phyloP scores from a whole-genome alignment of 139 green algal genomes.

The Astrephomene gubernaculifera region DNA sequence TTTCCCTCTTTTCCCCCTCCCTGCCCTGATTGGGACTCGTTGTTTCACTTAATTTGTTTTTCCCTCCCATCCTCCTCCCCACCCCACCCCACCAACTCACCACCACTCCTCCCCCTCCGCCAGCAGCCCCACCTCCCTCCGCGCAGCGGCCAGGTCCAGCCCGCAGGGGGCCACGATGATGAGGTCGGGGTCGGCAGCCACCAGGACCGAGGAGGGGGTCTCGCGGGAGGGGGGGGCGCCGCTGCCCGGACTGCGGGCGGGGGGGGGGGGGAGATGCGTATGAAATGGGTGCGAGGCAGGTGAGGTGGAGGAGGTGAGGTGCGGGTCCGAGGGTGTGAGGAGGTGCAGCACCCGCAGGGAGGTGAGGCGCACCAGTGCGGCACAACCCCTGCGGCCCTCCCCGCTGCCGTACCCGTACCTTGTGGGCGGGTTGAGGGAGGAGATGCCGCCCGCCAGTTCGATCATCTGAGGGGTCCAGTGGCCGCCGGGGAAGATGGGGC shows the following conservation, averaged over 20 bases:
- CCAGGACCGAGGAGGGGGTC: slow-evolving; percentile 40
- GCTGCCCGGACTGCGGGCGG: slow-evolving; percentile 19
- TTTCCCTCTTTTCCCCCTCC: too few relatives aligned
- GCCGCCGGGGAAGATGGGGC: slow-evolving; percentile 85
- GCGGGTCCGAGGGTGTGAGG: too few relatives aligned
- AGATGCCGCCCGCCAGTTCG: slow-evolving; percentile 77
- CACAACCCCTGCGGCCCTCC: not conserved
- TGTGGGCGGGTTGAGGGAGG: slow-evolving; percentile 82
- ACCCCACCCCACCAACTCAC: slow-evolving; percentile 31
- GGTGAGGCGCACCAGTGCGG: too few relatives aligned
- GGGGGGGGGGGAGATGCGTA: too few relatives aligned
- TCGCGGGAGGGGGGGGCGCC: slow-evolving; percentile 61
- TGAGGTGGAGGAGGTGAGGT: too few relatives aligned
- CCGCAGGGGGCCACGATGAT: slow-evolving; percentile 88
- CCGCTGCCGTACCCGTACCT: slow-evolving; percentile 28
- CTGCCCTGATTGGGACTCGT: too few relatives aligned
- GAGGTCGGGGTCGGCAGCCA: slow-evolving; percentile 77
- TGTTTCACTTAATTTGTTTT: too few relatives aligned
- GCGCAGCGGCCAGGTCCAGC: slow-evolving; percentile 64
- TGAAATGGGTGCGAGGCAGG: too few relatives aligned
- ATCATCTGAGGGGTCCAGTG: slow-evolving; percentile 94
- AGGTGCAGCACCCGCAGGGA: too few relatives aligned
- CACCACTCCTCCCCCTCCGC: slow-evolving; percentile 57
- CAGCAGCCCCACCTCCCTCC: slow-evolving; percentile 47
- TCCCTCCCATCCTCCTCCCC: not conserved